Conservation (phyloP, 1,284 basidiomycete species). For the Polyporus tsugae region DNA sequence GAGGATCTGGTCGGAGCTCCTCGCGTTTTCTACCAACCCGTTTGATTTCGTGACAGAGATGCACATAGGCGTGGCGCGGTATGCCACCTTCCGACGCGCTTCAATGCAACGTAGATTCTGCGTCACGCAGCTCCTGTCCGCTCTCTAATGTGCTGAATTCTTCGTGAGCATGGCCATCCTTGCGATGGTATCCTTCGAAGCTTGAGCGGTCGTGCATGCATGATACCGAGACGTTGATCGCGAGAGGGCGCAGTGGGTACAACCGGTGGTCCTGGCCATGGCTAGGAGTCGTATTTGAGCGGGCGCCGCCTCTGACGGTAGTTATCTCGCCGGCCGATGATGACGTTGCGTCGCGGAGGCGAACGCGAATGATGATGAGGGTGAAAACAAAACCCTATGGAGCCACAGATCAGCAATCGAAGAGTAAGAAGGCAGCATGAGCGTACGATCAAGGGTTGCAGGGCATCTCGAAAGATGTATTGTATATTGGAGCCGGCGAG, state of each 20-base stretch:
- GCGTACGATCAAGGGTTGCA: constrained; percentile 32
- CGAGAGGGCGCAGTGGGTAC: constrained; percentile 26
- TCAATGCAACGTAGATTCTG: too few relatives aligned
- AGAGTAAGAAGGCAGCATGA: too few relatives aligned
- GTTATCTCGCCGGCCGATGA: neutral
- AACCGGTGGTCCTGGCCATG: neutral
- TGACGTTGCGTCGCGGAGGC: constrained; percentile 22
- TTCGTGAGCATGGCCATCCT: constrained; percentile 10
- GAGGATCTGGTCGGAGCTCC: too few relatives aligned
- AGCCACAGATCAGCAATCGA: too few relatives aligned
- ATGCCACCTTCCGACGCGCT: too few relatives aligned
- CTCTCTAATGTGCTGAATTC: too few relatives aligned
- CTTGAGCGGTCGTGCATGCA: constrained; percentile 27
- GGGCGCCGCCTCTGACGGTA: too few relatives aligned
- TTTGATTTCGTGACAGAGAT: too few relatives aligned
- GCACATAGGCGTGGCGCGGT: too few relatives aligned
- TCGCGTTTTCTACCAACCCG: too few relatives aligned
- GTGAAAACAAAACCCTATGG: constrained; percentile 29
- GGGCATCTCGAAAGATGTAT: constrained; percentile 27
- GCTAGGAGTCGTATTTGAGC: neutral
- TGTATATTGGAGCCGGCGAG: constrained; percentile 29
- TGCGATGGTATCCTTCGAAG: constrained; percentile 27
- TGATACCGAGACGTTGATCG: constrained; percentile 31
- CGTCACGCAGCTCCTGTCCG: too few relatives aligned
- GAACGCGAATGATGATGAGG: constrained; percentile 33